Evolutionary conservation across 2,329 filamentous ascomycete genomes (phyloP).

Genomic region (Sarocladium kiliense): DNA sequence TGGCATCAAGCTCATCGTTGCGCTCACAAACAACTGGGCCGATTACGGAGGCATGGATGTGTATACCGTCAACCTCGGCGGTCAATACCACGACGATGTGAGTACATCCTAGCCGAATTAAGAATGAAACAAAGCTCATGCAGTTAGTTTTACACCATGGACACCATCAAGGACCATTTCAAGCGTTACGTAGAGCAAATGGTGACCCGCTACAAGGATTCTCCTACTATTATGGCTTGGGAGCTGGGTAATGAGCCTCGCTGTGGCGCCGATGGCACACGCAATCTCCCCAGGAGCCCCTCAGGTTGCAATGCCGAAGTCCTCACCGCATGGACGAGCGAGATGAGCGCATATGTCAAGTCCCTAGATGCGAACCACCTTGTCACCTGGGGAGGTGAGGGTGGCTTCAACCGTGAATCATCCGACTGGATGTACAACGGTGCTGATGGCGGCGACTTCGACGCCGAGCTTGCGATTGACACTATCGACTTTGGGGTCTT

Average conservation of each 20-base stretch:
- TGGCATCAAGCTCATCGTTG: constrained; percentile 47
- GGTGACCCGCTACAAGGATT: constrained; percentile 53
- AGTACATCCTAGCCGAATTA: constrained; percentile 11
- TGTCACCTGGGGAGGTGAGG: constrained; percentile 53
- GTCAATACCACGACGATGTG: constrained; percentile 45
- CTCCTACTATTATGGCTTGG: constrained; percentile 60
- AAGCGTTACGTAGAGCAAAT: constrained; percentile 56
- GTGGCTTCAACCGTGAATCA: constrained; percentile 44
- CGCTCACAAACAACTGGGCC: constrained; percentile 52
- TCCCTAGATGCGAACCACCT: constrained; percentile 45
- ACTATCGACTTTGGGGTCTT: constrained; percentile 51
- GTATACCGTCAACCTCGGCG: constrained; percentile 50
- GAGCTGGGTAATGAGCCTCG: constrained; percentile 60
- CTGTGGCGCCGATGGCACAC: constrained; percentile 39
- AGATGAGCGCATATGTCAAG: constrained; percentile 52
- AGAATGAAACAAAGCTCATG: background rate
- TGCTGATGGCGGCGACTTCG: constrained; percentile 48
- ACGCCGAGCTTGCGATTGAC: constrained; percentile 40
- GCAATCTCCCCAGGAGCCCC: constrained; percentile 38
- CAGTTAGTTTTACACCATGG: constrained; percentile 40
- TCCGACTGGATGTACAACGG: constrained; percentile 42
- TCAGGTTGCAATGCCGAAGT: constrained; percentile 33
- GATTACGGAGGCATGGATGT: constrained; percentile 57
- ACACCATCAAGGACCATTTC: constrained; percentile 45
- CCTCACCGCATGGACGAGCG: constrained; percentile 43